Evolutionary conservation across 306 rosid species (phyloP), one percentile per base, ranked within the genome.

Genomic region (Amphicarpaea edgeworthii): DNA sequence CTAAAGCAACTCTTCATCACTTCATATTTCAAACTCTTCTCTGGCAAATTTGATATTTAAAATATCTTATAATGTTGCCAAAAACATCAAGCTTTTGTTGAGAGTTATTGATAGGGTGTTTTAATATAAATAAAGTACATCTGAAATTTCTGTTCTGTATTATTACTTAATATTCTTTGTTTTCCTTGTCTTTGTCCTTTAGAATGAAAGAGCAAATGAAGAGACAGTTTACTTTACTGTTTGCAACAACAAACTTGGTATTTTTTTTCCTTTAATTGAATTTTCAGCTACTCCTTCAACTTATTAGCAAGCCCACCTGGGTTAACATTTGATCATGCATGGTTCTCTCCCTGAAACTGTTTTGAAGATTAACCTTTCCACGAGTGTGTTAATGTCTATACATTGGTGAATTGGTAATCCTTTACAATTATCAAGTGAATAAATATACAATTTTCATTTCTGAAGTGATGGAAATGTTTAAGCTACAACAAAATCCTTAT

Each of bases 401-500:
- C 34, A 12, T 67, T 15, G 61, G 28, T 62, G 37, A 43, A 51
- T 75, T 65, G 21, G 45, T 37, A 51, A 20, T 8, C 40, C 11
- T 67, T 37, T 79, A 47, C 46, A 28, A 68, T 34, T 81, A 49
- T 60, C 28, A 24, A 26, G 21, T 46, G 61, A 73, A 57, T 32
- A 46, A 64, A 66, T 80, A 43, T 40, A 60, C 21, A 15, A 15
- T 41, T 68, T 55, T 58, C 32, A 21, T 40, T 19, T 70, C 37
- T 23, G 47, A 54, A 34, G 38, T 60, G 47, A 12, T 57, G 32
- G 73, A 49, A 42, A 47, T 37, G 76, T 68, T 59, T 68, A 38
- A 47, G 64, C 45, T 67, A 45, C 34, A 19, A 43, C 47, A 69
- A 62, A 64, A 19, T 53, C 28, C 61, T 21, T 54, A 23, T 21